These are phyloP conservation scores for Rhodomyrtus psidioides DNA, from an alignment of 441 rosid genomes.

Conservation along the genomic window DNA sequence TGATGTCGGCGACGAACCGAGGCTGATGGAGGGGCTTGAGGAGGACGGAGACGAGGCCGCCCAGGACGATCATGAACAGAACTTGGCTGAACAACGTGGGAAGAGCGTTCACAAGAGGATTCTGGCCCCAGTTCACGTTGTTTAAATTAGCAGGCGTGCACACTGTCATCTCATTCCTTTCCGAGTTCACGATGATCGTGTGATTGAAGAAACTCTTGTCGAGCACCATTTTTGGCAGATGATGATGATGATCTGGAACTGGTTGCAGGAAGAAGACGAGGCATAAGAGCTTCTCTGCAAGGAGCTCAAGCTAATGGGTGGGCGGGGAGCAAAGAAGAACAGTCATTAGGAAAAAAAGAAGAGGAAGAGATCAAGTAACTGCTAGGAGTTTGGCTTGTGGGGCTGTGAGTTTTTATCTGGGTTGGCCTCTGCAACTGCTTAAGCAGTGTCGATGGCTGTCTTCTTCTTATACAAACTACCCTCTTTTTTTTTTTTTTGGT, in stretches of 20 bases:
- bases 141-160: background rate
- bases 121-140: background rate
- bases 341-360: background rate
- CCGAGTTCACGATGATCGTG: background rate
- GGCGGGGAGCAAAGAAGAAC: background rate
- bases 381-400: background rate
- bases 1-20: background rate
- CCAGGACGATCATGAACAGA: background rate
- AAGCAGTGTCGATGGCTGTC: background rate
- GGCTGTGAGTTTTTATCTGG: background rate
- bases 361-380: background rate
- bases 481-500: background rate
- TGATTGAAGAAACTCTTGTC: rapidly evolving
- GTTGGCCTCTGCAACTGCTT: background rate
- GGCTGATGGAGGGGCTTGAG: background rate
- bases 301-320: background rate
- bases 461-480: background rate
- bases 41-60: background rate
- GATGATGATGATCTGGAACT: background rate
- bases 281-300: background rate
- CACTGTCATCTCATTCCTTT: background rate
- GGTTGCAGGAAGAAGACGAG: background rate
- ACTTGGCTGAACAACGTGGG: background rate
- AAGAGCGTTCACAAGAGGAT: background rate
- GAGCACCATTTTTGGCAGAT: background rate